Conservation (phyloP, 345 rosid species). For the Salix dunnii region DNA sequence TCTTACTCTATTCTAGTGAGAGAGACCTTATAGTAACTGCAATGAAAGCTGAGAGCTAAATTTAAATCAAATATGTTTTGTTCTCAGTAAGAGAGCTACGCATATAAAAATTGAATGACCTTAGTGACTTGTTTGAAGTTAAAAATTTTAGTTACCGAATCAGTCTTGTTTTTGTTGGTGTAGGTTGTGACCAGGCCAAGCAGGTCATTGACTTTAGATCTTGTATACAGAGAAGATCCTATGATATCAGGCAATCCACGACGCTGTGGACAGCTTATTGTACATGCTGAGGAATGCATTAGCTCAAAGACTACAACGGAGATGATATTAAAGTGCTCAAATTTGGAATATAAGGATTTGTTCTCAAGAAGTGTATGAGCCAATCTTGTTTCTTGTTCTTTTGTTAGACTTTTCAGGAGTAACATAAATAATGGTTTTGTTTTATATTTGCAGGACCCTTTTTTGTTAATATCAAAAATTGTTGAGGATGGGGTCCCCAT, state of each 20-base stretch:
- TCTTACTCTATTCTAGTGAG: neutral
- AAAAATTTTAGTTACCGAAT: neutral
- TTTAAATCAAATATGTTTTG: neutral
- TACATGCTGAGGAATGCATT: constrained; percentile 83
- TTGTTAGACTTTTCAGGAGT: neutral
- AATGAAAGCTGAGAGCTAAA: neutral
- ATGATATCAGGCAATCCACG: constrained; percentile 33
- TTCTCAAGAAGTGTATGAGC: constrained; percentile 79
- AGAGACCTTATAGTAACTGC: neutral
- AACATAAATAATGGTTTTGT: constrained; percentile 12
- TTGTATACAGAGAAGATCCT: constrained; percentile 49
- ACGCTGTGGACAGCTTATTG: constrained; percentile 54
- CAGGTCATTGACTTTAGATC: constrained; percentile 51
- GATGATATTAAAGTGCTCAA: constrained; percentile 67
- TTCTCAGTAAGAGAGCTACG: neutral
- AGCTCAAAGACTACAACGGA: constrained; percentile 67
- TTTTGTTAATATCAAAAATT: constrained; percentile 77
- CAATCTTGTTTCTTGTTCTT: constrained; percentile 15
- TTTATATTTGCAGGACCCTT: constrained; percentile 63
- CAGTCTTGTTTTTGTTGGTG: constrained; percentile 6
- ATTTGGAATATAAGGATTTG: constrained; percentile 72
- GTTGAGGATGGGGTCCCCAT: constrained; percentile 56
- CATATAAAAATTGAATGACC: neutral
- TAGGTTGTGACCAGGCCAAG: constrained; percentile 55
- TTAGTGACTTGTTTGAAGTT: neutral